phyloP scores from a whole-genome alignment of 1,284 basidiomycete species.

The Farysia itapuensis region DNA sequence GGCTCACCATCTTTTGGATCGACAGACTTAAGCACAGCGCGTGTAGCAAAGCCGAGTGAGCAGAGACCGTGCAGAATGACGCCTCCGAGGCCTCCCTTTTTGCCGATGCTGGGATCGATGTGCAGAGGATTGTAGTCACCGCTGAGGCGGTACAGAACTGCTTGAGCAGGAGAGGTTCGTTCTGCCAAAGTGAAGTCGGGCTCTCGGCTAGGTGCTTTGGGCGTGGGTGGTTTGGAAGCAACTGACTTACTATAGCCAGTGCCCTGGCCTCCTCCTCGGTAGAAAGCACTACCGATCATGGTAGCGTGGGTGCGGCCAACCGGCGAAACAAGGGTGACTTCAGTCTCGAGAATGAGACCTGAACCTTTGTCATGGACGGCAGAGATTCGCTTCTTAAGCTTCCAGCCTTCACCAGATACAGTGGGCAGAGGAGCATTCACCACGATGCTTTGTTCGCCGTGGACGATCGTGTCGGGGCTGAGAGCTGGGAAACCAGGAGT shows the following conservation, averaged over 20 bases:
- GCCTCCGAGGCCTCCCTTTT: conserved; percentile 43
- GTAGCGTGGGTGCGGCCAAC: conserved; percentile 38
- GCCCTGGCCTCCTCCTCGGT: conserved; percentile 49
- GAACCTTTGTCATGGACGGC: conserved; percentile 48
- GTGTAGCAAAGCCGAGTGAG: conserved; percentile 44
- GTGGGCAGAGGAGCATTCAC: conserved; percentile 55
- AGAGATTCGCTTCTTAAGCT: conserved; percentile 40
- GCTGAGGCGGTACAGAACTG: conserved; percentile 46
- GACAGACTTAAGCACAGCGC: conserved; percentile 44
- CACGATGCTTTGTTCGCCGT: conserved; percentile 61
- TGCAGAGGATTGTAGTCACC: conserved; percentile 53
- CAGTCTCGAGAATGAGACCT: conserved; percentile 49
- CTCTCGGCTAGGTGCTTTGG: conserved; percentile 29
- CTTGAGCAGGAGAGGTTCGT: conserved; percentile 36
- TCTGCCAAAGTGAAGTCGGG: conserved; percentile 37
- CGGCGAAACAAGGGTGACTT: conserved; percentile 40
- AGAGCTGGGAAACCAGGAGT: conserved; percentile 49
- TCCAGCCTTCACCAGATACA: conserved; percentile 46
- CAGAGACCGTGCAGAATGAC: conserved; percentile 54
- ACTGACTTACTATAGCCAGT: conserved; percentile 41
- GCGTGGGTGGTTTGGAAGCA: conserved; percentile 19
- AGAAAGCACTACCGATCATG: conserved; percentile 49
- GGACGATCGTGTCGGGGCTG: conserved; percentile 60
- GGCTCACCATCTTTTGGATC: conserved; percentile 37
- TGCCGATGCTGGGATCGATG: conserved; percentile 46